A percentile compares a stretch with the other conserved stretches of the same genome.
Evolutionary conservation across 129 eudicot genomes (phyloP).

Genomic region (Flaveria bidentis): DNA sequence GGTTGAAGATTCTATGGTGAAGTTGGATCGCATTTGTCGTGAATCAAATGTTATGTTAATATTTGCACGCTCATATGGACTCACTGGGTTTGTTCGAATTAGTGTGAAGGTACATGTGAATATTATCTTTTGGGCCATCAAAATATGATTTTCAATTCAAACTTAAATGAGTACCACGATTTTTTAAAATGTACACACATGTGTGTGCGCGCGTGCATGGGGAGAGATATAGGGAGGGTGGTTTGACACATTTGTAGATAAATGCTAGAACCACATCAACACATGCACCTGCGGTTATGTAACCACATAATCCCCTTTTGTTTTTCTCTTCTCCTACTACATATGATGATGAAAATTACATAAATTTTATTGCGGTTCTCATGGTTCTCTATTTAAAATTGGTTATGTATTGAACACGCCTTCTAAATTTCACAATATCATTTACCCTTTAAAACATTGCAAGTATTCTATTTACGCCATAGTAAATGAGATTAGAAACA

Average conservation of each 20-base stretch:
- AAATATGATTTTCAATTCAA: not conserved
- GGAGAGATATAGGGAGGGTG: too few relatives aligned
- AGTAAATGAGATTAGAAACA: not conserved
- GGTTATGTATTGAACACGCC: too few relatives aligned
- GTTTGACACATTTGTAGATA: not conserved
- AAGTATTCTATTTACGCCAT: not conserved
- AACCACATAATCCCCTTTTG: too few relatives aligned
- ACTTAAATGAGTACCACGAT: not conserved
- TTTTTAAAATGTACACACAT: not conserved
- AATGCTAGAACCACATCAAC: not conserved
- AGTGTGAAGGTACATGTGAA: constrained; percentile 72
- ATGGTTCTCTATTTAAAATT: too few relatives aligned
- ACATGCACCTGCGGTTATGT: too few relatives aligned
- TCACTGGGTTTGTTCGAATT: constrained; percentile 86
- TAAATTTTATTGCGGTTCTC: too few relatives aligned
- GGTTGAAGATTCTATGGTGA: constrained; percentile 85
- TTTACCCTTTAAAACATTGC: not conserved
- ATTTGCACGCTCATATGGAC: constrained; percentile 96
- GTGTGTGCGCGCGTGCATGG: not conserved
- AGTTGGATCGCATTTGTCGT: constrained; percentile 87
- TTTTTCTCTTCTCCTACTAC: too few relatives aligned
- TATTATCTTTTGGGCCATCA: not conserved
- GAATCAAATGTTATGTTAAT: constrained; percentile 74
- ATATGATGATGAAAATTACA: too few relatives aligned
- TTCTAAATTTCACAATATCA: not conserved